Conservation (phyloP, 2,329 filamentous ascomycete species). For the Calonectria henricotiae region DNA sequence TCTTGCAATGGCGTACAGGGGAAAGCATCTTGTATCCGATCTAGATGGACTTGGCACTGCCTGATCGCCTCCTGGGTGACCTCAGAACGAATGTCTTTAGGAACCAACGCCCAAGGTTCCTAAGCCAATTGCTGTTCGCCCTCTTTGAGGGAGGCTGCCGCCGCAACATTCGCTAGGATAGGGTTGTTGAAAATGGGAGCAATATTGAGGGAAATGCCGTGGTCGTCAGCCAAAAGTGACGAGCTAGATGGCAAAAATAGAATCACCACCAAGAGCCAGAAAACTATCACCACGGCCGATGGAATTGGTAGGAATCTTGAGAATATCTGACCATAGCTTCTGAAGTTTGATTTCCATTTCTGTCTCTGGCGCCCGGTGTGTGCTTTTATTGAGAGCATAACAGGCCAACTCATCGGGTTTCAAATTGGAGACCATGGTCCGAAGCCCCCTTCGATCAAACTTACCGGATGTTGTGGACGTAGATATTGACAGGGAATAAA, state of each 20-base stretch:
- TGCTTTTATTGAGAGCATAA: constrained; percentile 4
- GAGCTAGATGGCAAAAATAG: constrained; percentile 66
- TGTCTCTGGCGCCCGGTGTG: constrained; percentile 22
- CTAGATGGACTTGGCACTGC: constrained; percentile 3
- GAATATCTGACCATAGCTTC: constrained; percentile 58
- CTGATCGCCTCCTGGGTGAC: not conserved
- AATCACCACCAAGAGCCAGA: constrained; percentile 67
- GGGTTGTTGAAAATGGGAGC: constrained; percentile 60
- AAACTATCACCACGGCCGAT: constrained; percentile 65
- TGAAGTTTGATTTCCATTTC: constrained; percentile 50
- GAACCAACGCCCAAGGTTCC: constrained; percentile 17
- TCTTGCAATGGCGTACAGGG: constrained; percentile 23
- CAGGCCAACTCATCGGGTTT: constrained; percentile 21
- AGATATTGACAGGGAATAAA: constrained; percentile 38
- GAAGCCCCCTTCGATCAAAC: constrained; percentile 32
- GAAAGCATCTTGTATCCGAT: constrained; percentile 27
- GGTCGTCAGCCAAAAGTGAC: constrained; percentile 61
- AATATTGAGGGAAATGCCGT: constrained; percentile 61
- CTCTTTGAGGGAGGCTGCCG: constrained; percentile 42
- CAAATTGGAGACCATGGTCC: constrained; percentile 29
- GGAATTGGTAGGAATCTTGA: constrained; percentile 54
- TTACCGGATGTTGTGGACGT: constrained; percentile 41
- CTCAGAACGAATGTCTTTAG: not conserved
- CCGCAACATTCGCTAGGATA: not conserved
- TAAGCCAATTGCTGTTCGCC: not conserved